Evolutionary conservation across 2,329 filamentous ascomycete genomes (phyloP), one percentile per base, ranked within the genome.

Genomic region (Cucurbitaria berberidis): DNA sequence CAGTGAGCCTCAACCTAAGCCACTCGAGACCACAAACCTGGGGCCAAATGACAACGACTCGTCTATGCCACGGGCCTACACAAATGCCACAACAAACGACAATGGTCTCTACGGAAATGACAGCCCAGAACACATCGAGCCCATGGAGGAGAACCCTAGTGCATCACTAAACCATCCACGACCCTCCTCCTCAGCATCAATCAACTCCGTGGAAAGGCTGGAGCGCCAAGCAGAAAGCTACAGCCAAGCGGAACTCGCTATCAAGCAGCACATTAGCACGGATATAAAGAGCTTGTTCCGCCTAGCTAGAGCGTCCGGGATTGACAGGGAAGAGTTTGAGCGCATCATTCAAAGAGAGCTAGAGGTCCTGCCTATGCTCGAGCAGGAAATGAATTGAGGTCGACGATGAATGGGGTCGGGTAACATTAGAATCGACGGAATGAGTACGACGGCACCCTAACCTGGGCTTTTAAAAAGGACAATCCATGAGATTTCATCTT

Each of bases 181-280:
- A 1, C 70, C 74, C 0, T 68, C 70, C 60, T 75, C 71, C 7
- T 70, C 73, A 2, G 67, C 81, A 78, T 77, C 81, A 5, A 63
- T 67, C 2, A 66, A 61, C 77, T 68, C 85, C 5, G 82, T 91
- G 2, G 87, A 88, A 54, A 79, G 74, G 35, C 69, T 87, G 36
- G 85, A 88, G 63, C 73, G 80, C 24, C 74, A 80, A 48, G 83
- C 82, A 1, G 78, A 79, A 55, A 84, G 80, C 58, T 82, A 83
- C 62, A 84, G 86, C 53, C 84, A 87, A 63, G 85, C 81, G 49
- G 89, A 92, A 74, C 84, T 89, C 49, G 89, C 86, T 13, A 85
- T 95, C 48, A 89, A 89, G 74, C 88, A 92, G 74, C 90, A 93
- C 74, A 86, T 95, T 39, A 87, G 86, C 30, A 87, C 88, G 8